Percentiles rank a stretch among this genome's conserved stretches.
phyloP scores from a whole-genome alignment of 345 rosid genomes.

The Acer negundo region DNA sequence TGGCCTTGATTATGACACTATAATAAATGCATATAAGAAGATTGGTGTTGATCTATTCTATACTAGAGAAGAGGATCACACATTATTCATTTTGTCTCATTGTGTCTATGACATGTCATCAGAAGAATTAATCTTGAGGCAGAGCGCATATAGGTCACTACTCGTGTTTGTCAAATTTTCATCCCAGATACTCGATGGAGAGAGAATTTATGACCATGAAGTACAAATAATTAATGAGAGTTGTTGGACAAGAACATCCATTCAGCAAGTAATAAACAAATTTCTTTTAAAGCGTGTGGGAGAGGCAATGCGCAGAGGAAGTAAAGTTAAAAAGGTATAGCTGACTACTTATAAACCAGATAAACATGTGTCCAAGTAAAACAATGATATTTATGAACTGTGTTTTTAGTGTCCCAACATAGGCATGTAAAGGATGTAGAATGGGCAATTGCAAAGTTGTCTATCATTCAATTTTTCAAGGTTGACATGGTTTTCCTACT shows the following conservation, averaged over 20 bases:
- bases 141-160: slow-evolving; percentile 69
- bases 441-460: neutral
- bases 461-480: neutral
- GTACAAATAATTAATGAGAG: slow-evolving; percentile 34
- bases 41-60: slow-evolving; percentile 53
- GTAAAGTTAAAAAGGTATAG: slow-evolving; percentile 65
- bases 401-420: neutral
- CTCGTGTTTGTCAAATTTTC: slow-evolving; percentile 75
- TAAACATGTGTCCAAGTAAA: no score
- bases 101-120: slow-evolving; percentile 75
- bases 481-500: slow-evolving; percentile 13
- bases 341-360: neutral
- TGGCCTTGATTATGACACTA: slow-evolving; percentile 78
- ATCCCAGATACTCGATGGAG: slow-evolving; percentile 44
- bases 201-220: slow-evolving; percentile 30
- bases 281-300: slow-evolving; percentile 73
- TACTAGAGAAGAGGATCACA: slow-evolving; percentile 54
- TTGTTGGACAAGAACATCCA: slow-evolving; percentile 57
- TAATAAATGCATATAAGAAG: slow-evolving; percentile 65
- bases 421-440: slow-evolving; percentile 7
- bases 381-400: neutral
- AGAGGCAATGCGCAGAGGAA: slow-evolving; percentile 58
- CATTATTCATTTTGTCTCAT: slow-evolving; percentile 72
- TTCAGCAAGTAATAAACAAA: slow-evolving; percentile 53
- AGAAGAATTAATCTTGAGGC: slow-evolving; percentile 68